Evolutionary conservation across 176 grass and related monocot species (phyloP).

Genomic region (Musa acuminata): DNA sequence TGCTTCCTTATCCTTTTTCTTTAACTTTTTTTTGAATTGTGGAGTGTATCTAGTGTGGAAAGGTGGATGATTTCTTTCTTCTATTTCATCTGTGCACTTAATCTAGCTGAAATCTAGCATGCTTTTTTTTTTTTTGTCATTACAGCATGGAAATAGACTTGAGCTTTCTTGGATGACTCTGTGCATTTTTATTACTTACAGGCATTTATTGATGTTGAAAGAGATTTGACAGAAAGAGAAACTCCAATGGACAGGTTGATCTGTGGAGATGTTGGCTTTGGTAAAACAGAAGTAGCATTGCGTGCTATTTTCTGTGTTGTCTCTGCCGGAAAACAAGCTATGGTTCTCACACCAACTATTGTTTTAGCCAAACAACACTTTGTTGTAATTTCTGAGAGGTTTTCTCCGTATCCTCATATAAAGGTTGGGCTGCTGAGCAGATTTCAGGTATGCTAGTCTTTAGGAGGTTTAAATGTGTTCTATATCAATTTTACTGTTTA

Average conservation of each 20-base stretch:
- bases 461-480: constrained; percentile 5
- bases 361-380: constrained; percentile 89
- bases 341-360: constrained; percentile 86
- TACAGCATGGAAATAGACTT: neutral
- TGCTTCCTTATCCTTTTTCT: too few species aligned
- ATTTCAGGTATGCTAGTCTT: constrained; percentile 53
- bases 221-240: constrained; percentile 83
- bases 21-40: neutral
- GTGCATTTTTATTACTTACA: constrained; percentile 27
- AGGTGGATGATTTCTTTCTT: neutral
- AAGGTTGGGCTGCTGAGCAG: constrained; percentile 76
- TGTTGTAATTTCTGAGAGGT: constrained; percentile 81
- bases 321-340: constrained; percentile 77
- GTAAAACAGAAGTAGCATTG: constrained; percentile 92
- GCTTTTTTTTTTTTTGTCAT: neutral
- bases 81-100: neutral
- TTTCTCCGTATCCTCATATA: constrained; percentile 64
- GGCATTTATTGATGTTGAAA: constrained; percentile 97
- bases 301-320: constrained; percentile 82
- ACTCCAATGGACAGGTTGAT: constrained; percentile 98
- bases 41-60: neutral
- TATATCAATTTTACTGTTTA: constrained; percentile 2
- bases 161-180: constrained; percentile 6
- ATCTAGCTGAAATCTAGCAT: neutral
- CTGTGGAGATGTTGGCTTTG: constrained; percentile 97